Evolutionary conservation across 179 eudicot species (phyloP), one percentile per base, ranked within the genome.

Genomic region (Silene noctiflora): DNA sequence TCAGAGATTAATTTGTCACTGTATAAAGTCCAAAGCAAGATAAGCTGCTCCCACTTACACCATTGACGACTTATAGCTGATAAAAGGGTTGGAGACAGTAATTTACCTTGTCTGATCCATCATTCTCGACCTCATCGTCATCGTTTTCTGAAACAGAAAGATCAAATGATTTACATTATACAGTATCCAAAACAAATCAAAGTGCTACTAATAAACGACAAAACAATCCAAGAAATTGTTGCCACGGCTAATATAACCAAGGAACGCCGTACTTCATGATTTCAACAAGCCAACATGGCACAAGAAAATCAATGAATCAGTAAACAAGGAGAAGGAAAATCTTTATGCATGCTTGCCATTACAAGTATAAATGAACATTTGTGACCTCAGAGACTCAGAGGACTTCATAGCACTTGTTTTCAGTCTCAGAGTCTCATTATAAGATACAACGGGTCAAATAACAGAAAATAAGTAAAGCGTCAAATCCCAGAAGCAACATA

Each of bases 111-210:
- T 59, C 75, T 59, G 67, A 72, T 58, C 44, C 75, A 58, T 58
- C 75, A 72, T 72, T 59, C 25, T 72, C 73, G 35, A 48, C 73
- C 73, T 69, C 66, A 35, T 72, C 75, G 33, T 72, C 67, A 4
- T 72, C 75, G 20, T 72, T 31, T 58, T 72, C 75, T 72, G 67
- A 72, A 72, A 59, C 67, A 59, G 59, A 72, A 58, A 55, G 6
- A 56, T 9, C 39, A 72, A 53, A 71, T 55, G 25, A 71, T 53
- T 16, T n/a, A 39, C 8, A 39, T 69, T 24, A 22, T 22, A 46
- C 12, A 48, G 1, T 56, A 58, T 46, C 11, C 59, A 69, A 29
- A 71, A 25, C 3, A 27, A 71, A 29, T 14, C 62, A 25, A 71
- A 53, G 6, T 71, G 44, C 22, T 71, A 12, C 42, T 14, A 71